Conservation (phyloP, 768 basidiomycete genomes). For the Lactarius vividus region DNA sequence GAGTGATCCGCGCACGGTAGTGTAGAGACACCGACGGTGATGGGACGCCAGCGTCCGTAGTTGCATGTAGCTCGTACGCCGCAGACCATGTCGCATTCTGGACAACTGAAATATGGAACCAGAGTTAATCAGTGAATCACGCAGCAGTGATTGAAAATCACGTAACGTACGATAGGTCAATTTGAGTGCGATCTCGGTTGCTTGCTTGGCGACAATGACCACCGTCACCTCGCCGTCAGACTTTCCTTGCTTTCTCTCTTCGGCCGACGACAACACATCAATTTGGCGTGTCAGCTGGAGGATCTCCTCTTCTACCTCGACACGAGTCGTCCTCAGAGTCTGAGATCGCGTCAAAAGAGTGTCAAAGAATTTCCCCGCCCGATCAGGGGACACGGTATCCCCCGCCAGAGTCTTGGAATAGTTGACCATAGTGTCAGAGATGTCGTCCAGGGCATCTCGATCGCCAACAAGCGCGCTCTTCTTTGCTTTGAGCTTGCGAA, state of each 20-base stretch:
- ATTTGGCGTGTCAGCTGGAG: constrained; percentile 40
- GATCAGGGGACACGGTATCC: constrained; percentile 40
- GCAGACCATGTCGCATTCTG: constrained; percentile 50
- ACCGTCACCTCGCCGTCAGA: constrained; percentile 38
- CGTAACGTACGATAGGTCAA: constrained; percentile 50
- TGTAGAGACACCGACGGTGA: constrained; percentile 46
- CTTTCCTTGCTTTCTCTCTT: constrained; percentile 35
- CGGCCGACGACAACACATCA: constrained; percentile 36
- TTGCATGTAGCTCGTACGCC: constrained; percentile 58
- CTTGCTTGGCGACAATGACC: constrained; percentile 42
- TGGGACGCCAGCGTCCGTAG: constrained; percentile 41
- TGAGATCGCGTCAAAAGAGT: constrained; percentile 41
- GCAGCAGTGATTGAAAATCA: not conserved
- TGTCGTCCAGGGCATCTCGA: constrained; percentile 40
- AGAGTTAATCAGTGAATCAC: not conserved
- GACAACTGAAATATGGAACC: constrained; percentile 41
- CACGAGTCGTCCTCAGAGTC: constrained; percentile 37
- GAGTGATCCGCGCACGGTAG: constrained; percentile 52
- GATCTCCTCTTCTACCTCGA: constrained; percentile 38
- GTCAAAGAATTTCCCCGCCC: constrained; percentile 44
- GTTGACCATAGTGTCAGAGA: constrained; percentile 41
- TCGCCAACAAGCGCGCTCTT: constrained; percentile 40
- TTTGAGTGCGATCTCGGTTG: constrained; percentile 42
- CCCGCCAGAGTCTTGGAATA: constrained; percentile 46
- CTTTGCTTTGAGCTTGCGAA: constrained; percentile 35